Evolutionary conservation across 306 rosid species (phyloP), one percentile per base, ranked within the genome.

Genomic region (Myrica gale): DNA sequence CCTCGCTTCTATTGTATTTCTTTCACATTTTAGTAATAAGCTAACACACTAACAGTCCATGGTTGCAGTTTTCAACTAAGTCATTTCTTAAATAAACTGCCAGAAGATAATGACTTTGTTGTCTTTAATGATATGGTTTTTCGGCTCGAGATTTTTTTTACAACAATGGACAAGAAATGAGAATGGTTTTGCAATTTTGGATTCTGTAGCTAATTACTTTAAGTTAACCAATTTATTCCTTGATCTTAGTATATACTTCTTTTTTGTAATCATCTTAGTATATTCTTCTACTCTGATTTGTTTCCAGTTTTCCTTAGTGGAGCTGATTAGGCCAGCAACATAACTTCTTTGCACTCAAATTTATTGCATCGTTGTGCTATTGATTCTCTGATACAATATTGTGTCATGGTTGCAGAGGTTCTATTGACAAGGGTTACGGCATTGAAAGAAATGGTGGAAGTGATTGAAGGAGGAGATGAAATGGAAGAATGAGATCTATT

Each of bases 371-470:
- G 26, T 4, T 4, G 50, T 21, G 26, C 4, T 66, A 37, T 66
- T 66, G 23, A 42, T 42, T 2, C 15, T 37, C 46, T n/a, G 50
- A 20, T 65, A 42, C 50, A 21, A 65, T 47, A 5, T 13, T 26
- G 76, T 83, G 48, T 21, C 73, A 60, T 42, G 54, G 55, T 60
- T 37, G 55, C 84, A 87, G 90, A 87, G 88, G 85, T 87, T 55
- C 84, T 84, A n/a, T 75, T 76, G 9, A 87, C 88, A 9, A 84
- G 74, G 85, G 75, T 87, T 5, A 87, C 80, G 6, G 84, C 88
- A 20, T 65, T 82, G 79, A 78, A 67, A 56, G 84, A 87, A 44
- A 69, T 55, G 73, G 87, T 76, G 0, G 77, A 78, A 63, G 67
- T 84, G 32, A 57, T 65, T 5, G 85, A 80, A 75, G 85, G 73